Evolutionary conservation across 192 early-diverging fungal genomes (phyloP), one percentile per base, ranked within the genome.

Genomic region (Rhizophlyctis rosea): DNA sequence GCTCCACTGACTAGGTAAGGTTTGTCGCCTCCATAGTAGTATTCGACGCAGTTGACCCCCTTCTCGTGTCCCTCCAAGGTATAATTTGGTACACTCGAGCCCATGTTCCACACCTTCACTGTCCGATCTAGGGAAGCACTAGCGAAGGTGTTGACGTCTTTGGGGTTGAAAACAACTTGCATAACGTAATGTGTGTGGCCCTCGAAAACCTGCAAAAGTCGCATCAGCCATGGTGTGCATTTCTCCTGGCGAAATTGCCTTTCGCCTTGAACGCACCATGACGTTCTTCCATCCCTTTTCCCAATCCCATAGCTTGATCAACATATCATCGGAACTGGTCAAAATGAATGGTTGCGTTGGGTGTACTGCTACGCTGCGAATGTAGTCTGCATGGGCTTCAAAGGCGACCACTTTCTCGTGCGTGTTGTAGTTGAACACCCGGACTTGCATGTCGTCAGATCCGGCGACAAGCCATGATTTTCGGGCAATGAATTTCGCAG

Each of bases 381-480:
- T 93, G 67, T 97, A 99, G 73, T 99, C 97, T 62, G 82, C 81
- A 69, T 99, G 97, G 21, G 93, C 97, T 59, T 98, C 95, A 72
- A 97, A 97, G 34, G 88, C 86, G 21, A 88, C 86, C 18, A 99
- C 90, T 64, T 97, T 96, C 74, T 99, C 97, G 74, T 93, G 92
- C 33, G 97, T 99, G 75, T 98, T 97, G 85, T 99, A 99, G 88
- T 99, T 99, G 88, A 91, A 99, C 47, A 99, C 94, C 14, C 90
- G 85, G 68, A 98, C 73, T 64, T 95, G 93, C 86, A 94, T 92
- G 76, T 99, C 97, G 70, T 99, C 97, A 7, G 93, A 91, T 34
- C 97, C 97, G 11, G 94, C 86, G 47, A 98, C 80, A 33, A 99
- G 79, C 90, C 94, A 99, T 73, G 90, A 92, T 82, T 99, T 99